Base-by-base conservation (phyloP, 2,329 filamentous ascomycete genomes). In the Alternaria sp. region DNA sequence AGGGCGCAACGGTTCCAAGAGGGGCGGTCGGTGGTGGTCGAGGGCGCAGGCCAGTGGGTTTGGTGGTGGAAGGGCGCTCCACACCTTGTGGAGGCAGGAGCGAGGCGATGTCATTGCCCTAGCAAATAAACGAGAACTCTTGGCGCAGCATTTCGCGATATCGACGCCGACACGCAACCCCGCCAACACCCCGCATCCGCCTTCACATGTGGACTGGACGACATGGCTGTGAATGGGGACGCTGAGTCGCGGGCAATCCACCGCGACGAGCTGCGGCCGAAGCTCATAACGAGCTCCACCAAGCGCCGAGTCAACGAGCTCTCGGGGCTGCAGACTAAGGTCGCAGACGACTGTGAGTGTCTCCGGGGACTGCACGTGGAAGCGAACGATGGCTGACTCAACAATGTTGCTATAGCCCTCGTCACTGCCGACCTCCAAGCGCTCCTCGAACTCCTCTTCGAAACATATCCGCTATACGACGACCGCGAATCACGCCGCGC, bases 401-500 rank as follows among this genome's bases (percentile, higher is more conserved):
- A 53, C n/a, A 17, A 45, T 25, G 61, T 23, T n/a, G 28, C 63
- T 47, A 30, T 60, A 78, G 79, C 84, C 49, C 79, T 85, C 56
- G 81, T 75, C 45, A 65, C 74, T 30, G 68, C 79, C 43, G 80
- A 83, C 52, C 77, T 88, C 59, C 81, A 84, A 54, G 78, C 80
- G 62, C 79, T 96, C 56, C 83, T 97, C 67, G 86, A 88, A 65
- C 83, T 93, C 32, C 87, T 99, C 30, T 95, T 98, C 82, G 89
- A 89, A 77, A 97, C 94, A 55, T 93, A 97, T 77, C 88, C 92
- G 65, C 89, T 91, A 71, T 99, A 98, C 81, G 83, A 89, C 80
- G 96, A 99, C 81, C 89, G 94, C 73, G 84, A 88, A 68, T 98
- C 96, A 47, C 89, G 96, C 71, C 87, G 89, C 71, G 93, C 93